Conservation (phyloP, 768 basidiomycete genomes). For the Terana coerulea region DNA sequence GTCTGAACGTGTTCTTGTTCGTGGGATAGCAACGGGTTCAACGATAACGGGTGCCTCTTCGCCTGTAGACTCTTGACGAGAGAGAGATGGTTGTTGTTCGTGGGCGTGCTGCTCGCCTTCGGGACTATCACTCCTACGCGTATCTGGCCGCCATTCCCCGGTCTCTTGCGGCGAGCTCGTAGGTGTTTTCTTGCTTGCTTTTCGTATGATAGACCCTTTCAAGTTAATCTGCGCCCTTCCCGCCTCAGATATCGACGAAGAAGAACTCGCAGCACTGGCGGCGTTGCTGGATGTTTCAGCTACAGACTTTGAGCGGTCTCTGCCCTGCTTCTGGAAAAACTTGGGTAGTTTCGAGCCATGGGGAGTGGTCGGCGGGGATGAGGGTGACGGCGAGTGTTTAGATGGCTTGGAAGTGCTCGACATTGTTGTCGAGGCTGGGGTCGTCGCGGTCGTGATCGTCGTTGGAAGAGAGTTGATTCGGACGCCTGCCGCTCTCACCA, state of each 20-base stretch:
- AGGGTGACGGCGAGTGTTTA: constrained; percentile 39
- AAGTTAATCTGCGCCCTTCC: constrained; percentile 15
- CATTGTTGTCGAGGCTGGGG: constrained; percentile 37
- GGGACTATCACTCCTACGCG: constrained; percentile 20
- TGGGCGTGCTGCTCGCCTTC: constrained; percentile 28
- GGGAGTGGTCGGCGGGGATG: constrained; percentile 36
- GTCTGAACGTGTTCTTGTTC: constrained; percentile 52
- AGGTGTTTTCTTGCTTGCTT: constrained; percentile 14
- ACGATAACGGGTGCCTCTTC: constrained; percentile 65
- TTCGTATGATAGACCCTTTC: constrained; percentile 9
- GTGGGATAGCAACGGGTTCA: constrained; percentile 54
- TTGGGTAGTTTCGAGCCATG: constrained; percentile 58
- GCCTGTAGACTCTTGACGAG: constrained; percentile 17
- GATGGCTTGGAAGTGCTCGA: constrained; percentile 36
- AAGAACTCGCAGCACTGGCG: constrained; percentile 38
- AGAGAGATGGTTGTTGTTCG: constrained; percentile 26
- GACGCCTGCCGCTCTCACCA: constrained; percentile 6
- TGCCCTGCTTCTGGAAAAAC: constrained; percentile 61
- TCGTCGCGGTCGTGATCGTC: constrained; percentile 22
- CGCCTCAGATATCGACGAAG: constrained; percentile 35
- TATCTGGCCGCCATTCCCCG: constrained; percentile 25
- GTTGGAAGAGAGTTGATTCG: constrained; percentile 5
- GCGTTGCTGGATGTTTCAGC: constrained; percentile 33
- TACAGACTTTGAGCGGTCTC: constrained; percentile 59
- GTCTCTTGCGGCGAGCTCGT: constrained; percentile 15